Percentiles rank a stretch among this genome's conserved stretches.
Conservation (phyloP, 2,329 filamentous ascomycete species). For the Cladophialophora bantiana region DNA sequence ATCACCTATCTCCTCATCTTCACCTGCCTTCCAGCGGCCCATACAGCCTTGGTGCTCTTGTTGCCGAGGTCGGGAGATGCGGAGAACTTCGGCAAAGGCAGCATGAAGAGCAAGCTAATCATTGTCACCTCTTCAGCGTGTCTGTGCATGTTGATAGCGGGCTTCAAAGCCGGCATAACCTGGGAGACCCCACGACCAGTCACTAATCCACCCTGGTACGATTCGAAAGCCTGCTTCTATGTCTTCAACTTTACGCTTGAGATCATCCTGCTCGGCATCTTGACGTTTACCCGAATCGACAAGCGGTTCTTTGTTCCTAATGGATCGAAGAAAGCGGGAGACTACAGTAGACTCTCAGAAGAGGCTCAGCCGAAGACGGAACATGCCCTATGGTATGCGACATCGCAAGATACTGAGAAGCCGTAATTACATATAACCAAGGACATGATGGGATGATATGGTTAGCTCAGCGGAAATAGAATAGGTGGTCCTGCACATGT, state of each 20-base stretch:
- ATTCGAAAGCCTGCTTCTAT: constrained; percentile 76
- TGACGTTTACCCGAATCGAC: constrained; percentile 73
- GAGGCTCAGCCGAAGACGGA: constrained; percentile 9
- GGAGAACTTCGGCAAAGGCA: constrained; percentile 72
- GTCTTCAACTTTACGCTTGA: constrained; percentile 79
- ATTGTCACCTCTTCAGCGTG: constrained; percentile 66
- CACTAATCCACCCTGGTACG: constrained; percentile 70
- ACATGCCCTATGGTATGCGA: constrained; percentile 8
- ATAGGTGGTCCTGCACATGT: neutral
- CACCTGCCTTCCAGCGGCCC: constrained; percentile 70
- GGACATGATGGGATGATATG: neutral
- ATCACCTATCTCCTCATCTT: constrained; percentile 67
- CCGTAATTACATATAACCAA: neutral
- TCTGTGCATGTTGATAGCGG: constrained; percentile 72
- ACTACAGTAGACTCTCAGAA: constrained; percentile 41
- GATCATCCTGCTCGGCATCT: constrained; percentile 71
- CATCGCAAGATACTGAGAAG: constrained; percentile 6
- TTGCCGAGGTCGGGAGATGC: constrained; percentile 53
- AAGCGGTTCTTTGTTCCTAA: constrained; percentile 73
- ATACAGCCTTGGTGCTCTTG: constrained; percentile 58
- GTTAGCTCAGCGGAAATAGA: neutral
- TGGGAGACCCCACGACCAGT: constrained; percentile 60
- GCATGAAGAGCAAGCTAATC: constrained; percentile 69
- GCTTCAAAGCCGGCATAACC: constrained; percentile 68
- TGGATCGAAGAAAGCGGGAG: constrained; percentile 62